Base-by-base conservation (phyloP, 164 flowering plant species). In the Vitis rotundifolia region DNA sequence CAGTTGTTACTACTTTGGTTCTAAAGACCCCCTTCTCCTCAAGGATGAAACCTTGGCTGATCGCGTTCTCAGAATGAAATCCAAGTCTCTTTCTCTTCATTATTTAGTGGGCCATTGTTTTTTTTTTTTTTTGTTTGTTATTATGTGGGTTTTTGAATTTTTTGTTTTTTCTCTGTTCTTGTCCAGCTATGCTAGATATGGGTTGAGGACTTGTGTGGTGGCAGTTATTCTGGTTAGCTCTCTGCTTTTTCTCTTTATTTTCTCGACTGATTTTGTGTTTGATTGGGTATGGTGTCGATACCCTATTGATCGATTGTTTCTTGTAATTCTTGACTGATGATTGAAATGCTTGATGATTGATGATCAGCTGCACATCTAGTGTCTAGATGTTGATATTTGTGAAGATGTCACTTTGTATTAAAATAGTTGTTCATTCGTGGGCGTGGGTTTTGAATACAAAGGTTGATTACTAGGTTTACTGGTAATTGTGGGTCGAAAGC, bases 191-290 rank as follows among this genome's bases (percentile, higher is more conserved):
- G 81, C 83, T 59, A 76, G 74, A 28, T 66, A 70, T 68, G 97
- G 97, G 29, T 68, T 86, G 86, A 83, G 97, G 86, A 82, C 79
- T 73, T 82, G 81, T 59, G 97, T 91, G 68, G 87, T 83, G 76
- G 97, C 87, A 5, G 90, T 92, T 55, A 71, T 92, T 62, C 66
- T 90, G 92, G 94, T 90, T 1, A 37, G 81, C 77, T 50, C 56
- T 61, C 8, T 22, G 3, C 48, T 49, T n/a, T 22, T 6, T 51
- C 65, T 11, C 52, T 28, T 29, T 15, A 5, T 28, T 13, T 37
- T 37, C 44, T 37, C 7, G 7, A 3, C 7, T 5, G 7, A 3
- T 37, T 37, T 37, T 3, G 5, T 3, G 5, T 37, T 37, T 3
- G 44, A 6, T 37, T 37, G 44, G 44, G 44, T 37, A 37, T 37